phyloP scores from a whole-genome alignment of 805 yeast genomes.

The Saccharomycopsis fibuligera region DNA sequence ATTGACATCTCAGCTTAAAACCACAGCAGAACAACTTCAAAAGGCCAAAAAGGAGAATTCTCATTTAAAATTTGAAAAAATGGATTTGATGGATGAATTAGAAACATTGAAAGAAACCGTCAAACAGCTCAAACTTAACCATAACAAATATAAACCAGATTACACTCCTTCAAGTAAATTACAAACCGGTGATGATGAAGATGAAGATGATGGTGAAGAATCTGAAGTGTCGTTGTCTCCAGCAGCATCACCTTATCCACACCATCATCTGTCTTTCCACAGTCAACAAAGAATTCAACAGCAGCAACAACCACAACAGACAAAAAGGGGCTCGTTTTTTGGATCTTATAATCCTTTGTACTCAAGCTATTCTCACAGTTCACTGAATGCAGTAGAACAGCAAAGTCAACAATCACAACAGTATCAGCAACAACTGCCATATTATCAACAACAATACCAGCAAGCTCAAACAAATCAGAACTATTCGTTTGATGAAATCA shows the following conservation, averaged over 20 bases:
- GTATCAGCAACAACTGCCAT: conserved; percentile 13
- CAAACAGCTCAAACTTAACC: conserved; percentile 25
- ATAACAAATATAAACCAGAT: conserved; percentile 25
- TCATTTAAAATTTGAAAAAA: conserved; percentile 29
- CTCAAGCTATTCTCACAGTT: no score
- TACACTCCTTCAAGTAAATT: conserved; percentile 19
- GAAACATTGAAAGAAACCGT: conserved; percentile 28
- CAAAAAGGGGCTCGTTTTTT: conserved; percentile 1
- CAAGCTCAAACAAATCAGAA: conserved; percentile 23
- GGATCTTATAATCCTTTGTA: conserved; percentile 5
- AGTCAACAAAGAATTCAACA: neutral
- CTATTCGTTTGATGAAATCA: conserved; percentile 42
- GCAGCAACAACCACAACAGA: neutral
- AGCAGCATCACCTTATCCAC: conserved; percentile 1
- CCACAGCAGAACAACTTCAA: conserved; percentile 35
- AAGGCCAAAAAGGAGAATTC: conserved; percentile 30
- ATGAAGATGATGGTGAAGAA: conserved; percentile 11
- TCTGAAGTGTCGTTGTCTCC: conserved; percentile 21
- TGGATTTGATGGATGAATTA: conserved; percentile 32
- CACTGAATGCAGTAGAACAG: no score
- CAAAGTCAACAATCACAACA: neutral
- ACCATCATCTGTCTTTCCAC: conserved; percentile 16
- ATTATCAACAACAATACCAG: neutral
- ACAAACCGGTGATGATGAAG: conserved; percentile 3
- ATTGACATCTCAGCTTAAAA: conserved; percentile 29